Percentiles rank a stretch among this genome's conserved stretches.
These are phyloP conservation scores for Luvunga scandens DNA, from an alignment of 345 rosid genomes.

Conservation along the genomic window DNA sequence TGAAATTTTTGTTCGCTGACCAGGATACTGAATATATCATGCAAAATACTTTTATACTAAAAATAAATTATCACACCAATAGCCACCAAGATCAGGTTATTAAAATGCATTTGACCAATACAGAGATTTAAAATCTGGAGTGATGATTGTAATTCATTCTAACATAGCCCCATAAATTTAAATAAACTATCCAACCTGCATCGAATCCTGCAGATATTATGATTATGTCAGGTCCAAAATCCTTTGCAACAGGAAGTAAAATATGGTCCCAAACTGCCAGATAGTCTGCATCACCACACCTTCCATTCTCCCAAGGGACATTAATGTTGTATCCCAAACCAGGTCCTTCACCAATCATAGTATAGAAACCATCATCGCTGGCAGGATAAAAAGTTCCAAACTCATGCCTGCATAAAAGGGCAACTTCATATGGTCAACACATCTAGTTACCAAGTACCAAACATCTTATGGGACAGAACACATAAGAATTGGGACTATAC, in stretches of 20 bases:
- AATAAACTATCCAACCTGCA: slow-evolving; percentile 59
- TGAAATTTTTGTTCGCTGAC: background rate
- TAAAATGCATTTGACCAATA: slow-evolving; percentile 2
- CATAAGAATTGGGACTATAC: background rate
- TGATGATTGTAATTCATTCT: background rate
- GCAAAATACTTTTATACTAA: background rate
- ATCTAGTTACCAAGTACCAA: background rate
- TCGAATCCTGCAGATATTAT: slow-evolving; percentile 91
- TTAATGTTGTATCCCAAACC: slow-evolving; percentile 93
- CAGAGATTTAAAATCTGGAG: background rate
- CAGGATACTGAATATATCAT: background rate
- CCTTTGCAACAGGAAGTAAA: slow-evolving; percentile 77
- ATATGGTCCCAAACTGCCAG: slow-evolving; percentile 91
- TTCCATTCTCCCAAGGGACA: slow-evolving; percentile 89
- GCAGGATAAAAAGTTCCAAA: slow-evolving; percentile 79
- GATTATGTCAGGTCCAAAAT: slow-evolving; percentile 75
- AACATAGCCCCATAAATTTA: background rate
- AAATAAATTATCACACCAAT: background rate
- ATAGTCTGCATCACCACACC: slow-evolving; percentile 90
- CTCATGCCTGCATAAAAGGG: slow-evolving; percentile 64
- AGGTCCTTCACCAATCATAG: slow-evolving; percentile 83
- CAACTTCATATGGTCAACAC: slow-evolving; percentile 7
- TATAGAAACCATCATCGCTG: slow-evolving; percentile 74
- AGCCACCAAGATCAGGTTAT: background rate
- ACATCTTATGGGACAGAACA: background rate